A percentile compares a stretch with the other conserved stretches of the same genome.
phyloP scores from a whole-genome alignment of 1,284 basidiomycete genomes.

The Taiwanofungus camphoratus region DNA sequence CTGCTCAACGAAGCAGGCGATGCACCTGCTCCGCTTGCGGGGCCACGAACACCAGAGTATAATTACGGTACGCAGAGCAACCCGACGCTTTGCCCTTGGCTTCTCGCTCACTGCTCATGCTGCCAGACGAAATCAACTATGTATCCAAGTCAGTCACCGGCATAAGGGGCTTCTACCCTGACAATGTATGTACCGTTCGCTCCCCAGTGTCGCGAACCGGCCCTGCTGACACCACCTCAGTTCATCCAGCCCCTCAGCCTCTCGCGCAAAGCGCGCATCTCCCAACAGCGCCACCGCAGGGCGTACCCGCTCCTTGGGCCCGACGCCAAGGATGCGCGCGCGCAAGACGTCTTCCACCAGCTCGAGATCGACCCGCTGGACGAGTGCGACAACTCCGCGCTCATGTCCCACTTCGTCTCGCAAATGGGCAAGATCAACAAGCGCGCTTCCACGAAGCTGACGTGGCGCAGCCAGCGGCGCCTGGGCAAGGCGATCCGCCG shows the following conservation, averaged over 20 bases:
- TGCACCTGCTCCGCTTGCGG: no score
- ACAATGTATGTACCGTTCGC: conserved; percentile 7
- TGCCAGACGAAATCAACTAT: no score
- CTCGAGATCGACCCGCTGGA: conserved; percentile 64
- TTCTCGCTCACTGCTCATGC: no score
- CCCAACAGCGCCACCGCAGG: not conserved
- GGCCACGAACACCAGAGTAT: no score
- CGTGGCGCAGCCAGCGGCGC: conserved; percentile 75
- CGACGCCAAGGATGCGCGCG: conserved; percentile 40
- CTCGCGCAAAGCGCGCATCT: conserved; percentile 20
- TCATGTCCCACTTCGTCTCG: conserved; percentile 69
- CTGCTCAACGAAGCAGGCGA: conserved; percentile 7
- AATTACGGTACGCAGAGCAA: no score
- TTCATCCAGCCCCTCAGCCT: conserved; percentile 27
- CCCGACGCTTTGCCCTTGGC: no score
- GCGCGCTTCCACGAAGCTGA: conserved; percentile 70
- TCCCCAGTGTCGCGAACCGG: not conserved
- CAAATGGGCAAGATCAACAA: conserved; percentile 83
- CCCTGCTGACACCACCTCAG: conserved; percentile 14
- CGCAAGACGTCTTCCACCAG: conserved; percentile 64
- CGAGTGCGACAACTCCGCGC: conserved; percentile 59
- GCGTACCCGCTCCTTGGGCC: conserved; percentile 43
- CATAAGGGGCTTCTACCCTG: conserved; percentile 10
- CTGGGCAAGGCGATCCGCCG: conserved; percentile 87
- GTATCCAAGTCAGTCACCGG: no score